Conservation (phyloP, 805 yeast genomes). For the Monosporozyma solicola region DNA sequence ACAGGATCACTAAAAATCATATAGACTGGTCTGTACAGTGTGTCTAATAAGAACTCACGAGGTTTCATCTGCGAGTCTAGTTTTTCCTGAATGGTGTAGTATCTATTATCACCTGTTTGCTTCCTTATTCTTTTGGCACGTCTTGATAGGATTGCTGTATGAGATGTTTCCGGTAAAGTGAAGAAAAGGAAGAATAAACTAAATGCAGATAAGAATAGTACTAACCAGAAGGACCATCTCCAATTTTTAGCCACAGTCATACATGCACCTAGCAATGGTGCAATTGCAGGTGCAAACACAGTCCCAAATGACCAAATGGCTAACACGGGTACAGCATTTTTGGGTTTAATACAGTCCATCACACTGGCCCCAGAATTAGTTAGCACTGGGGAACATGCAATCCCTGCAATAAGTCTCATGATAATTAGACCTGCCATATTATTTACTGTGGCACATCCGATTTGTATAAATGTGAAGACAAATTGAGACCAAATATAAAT, state of each 20-base stretch:
- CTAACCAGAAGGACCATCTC: not conserved
- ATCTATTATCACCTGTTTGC: not conserved
- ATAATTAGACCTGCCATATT: conserved; percentile 43
- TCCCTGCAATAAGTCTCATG: conserved; percentile 43
- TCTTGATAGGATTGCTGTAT: not conserved
- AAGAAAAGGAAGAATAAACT: not conserved
- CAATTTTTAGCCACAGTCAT: not conserved
- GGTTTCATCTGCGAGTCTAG: not conserved
- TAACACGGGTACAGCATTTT: not conserved
- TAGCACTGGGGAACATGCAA: conserved; percentile 45
- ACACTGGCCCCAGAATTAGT: conserved; percentile 50
- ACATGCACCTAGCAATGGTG: not conserved
- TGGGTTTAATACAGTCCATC: conserved; percentile 34
- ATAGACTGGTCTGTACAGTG: not conserved
- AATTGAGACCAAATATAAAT: conserved; percentile 39
- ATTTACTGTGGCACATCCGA: conserved; percentile 43
- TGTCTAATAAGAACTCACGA: not conserved
- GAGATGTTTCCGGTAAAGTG: not conserved
- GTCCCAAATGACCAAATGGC: not conserved
- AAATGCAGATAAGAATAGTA: not conserved
- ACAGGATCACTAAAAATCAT: not conserved
- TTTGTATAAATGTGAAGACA: conserved; percentile 42
- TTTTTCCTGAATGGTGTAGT: not conserved
- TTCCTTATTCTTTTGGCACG: not conserved
- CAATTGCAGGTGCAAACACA: not conserved